phyloP scores from a whole-genome alignment of 2,329 filamentous ascomycete species.

The Penicillium fuscoglaucum region DNA sequence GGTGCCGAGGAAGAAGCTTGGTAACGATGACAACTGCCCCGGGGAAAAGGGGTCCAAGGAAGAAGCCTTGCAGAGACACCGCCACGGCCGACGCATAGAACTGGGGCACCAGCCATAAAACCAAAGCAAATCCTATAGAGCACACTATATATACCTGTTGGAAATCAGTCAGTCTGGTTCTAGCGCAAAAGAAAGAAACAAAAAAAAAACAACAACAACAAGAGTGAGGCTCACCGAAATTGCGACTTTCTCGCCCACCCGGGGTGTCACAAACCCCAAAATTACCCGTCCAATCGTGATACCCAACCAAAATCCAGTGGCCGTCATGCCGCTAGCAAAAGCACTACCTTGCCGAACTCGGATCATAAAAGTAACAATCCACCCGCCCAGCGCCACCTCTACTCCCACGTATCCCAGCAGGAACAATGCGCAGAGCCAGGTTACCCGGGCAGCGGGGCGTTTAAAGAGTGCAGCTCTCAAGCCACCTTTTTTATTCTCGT shows the following conservation, averaged over 20 bases:
- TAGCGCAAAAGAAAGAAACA: no score
- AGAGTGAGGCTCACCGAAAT: slow-evolving; percentile 43
- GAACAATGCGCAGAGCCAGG: slow-evolving; percentile 57
- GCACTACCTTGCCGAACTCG: slow-evolving; percentile 65
- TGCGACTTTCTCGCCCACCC: slow-evolving; percentile 65
- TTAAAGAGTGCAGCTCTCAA: slow-evolving; percentile 23
- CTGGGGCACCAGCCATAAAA: slow-evolving; percentile 79
- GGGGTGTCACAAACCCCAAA: slow-evolving; percentile 73
- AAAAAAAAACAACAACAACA: neutral
- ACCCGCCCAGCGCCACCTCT: slow-evolving; percentile 71
- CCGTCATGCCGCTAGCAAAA: slow-evolving; percentile 72
- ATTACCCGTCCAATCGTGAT: slow-evolving; percentile 72
- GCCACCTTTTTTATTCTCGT: slow-evolving; percentile 21
- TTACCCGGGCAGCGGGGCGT: slow-evolving; percentile 26
- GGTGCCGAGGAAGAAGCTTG: slow-evolving; percentile 68
- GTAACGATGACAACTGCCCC: slow-evolving; percentile 71
- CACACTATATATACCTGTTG: slow-evolving; percentile 60
- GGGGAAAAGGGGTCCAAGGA: slow-evolving; percentile 76
- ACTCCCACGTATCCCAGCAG: slow-evolving; percentile 76
- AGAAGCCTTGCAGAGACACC: slow-evolving; percentile 72
- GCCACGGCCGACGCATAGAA: slow-evolving; percentile 73
- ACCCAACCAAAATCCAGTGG: slow-evolving; percentile 82
- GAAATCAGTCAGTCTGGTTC: neutral
- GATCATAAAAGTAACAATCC: slow-evolving; percentile 89
- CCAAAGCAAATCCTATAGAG: slow-evolving; percentile 64